Conservation (phyloP, 495 filamentous ascomycete species). For the Elasticomyces elasticus region DNA sequence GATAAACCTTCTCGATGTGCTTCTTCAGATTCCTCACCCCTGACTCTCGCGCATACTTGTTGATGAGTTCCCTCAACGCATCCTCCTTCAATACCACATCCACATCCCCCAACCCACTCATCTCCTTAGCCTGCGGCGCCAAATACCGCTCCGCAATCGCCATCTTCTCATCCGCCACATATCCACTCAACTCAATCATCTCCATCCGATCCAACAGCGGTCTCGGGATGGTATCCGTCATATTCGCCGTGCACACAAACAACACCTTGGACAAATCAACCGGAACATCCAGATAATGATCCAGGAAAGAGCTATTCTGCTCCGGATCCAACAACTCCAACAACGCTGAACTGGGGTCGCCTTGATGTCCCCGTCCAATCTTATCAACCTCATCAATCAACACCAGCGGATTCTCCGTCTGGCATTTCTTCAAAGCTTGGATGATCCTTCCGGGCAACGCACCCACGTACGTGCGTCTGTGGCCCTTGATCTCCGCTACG, state of each 20-base stretch:
- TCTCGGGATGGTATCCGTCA: conserved; percentile 95
- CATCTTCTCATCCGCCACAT: conserved; percentile 98
- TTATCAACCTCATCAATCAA: conserved; percentile 98
- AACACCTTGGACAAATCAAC: conserved; percentile 96
- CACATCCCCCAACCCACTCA: conserved; percentile 82
- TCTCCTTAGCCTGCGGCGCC: conserved; percentile 78
- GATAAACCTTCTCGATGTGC: conserved; percentile 98
- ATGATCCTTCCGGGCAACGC: conserved; percentile 94
- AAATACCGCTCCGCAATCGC: conserved; percentile 92
- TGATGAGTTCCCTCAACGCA: conserved; percentile 93
- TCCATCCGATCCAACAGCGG: conserved; percentile 97
- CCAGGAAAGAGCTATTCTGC: conserved; percentile 93
- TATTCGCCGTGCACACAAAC: conserved; percentile 98
- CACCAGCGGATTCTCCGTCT: conserved; percentile 95
- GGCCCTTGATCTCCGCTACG: conserved; percentile 99
- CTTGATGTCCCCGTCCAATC: conserved; percentile 89
- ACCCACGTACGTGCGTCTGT: conserved; percentile 92
- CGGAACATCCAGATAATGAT: conserved; percentile 98
- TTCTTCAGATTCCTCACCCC: conserved; percentile 98
- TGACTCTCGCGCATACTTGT: conserved; percentile 93
- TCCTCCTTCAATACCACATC: conserved; percentile 73
- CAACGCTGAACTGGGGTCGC: conserved; percentile 88
- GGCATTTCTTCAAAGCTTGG: conserved; percentile 96
- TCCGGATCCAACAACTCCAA: conserved; percentile 94
- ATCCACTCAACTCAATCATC: conserved; percentile 90